Conservation (phyloP, 768 basidiomycete genomes). For the Plicaturopsis crispa region DNA sequence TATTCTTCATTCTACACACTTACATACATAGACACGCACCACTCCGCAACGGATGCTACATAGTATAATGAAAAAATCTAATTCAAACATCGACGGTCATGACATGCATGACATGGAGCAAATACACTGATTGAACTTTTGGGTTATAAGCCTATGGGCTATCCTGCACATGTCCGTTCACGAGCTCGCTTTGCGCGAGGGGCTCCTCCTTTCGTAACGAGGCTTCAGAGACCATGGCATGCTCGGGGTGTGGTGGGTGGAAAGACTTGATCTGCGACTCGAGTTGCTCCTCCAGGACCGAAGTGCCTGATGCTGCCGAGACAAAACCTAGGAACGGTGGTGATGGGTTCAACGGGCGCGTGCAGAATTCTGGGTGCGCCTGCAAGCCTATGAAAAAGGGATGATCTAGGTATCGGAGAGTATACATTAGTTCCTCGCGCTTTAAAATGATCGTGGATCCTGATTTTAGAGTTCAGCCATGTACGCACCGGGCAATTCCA, state of each 20-base stretch:
- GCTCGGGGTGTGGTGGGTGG: slow-evolving; percentile 69
- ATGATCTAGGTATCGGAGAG: slow-evolving; percentile 65
- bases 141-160: no score
- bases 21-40: no score
- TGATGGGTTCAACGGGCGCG: slow-evolving; percentile 93
- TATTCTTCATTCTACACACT: no score
- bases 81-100: no score
- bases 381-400: slow-evolving; percentile 92
- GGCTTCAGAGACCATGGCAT: slow-evolving; percentile 71
- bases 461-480: not conserved
- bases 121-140: no score
- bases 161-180: no score
- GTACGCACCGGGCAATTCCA: slow-evolving; percentile 73
- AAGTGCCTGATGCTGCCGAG: slow-evolving; percentile 57
- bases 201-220: no score
- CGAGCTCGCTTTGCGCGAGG: no score
- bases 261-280: slow-evolving; percentile 53
- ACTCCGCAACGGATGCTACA: no score
- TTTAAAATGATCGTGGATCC: not conserved
- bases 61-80: no score
- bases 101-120: no score
- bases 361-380: slow-evolving; percentile 98
- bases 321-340: slow-evolving; percentile 96
- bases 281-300: slow-evolving; percentile 65
- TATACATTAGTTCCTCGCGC: slow-evolving; percentile 1